Conservation (phyloP, 768 basidiomycete genomes). For the Coprinopsis sp. region DNA sequence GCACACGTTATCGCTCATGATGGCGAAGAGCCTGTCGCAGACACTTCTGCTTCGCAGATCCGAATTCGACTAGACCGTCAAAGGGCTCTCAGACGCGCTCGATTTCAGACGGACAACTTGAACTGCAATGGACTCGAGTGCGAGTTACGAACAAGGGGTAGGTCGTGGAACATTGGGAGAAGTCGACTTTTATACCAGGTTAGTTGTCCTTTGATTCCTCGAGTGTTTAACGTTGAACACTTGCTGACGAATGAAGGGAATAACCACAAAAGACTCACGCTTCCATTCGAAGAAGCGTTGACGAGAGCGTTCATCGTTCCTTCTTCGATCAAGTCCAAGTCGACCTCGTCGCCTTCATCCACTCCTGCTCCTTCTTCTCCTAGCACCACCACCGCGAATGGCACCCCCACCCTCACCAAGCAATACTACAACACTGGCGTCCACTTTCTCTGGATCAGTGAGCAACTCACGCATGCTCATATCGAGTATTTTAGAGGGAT, state of each 20-base stretch:
- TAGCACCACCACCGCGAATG: conserved; percentile 10
- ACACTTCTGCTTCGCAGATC: conserved; percentile 33
- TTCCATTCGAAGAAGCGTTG: conserved; percentile 88
- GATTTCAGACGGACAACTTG: conserved; percentile 92
- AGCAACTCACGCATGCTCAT: conserved; percentile 90
- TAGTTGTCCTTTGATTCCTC: conserved; percentile 11
- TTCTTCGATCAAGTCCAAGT: too few species aligned
- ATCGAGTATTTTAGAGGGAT: conserved; percentile 94
- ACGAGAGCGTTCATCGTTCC: conserved; percentile 63
- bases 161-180: conserved; percentile 71
- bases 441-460: conserved; percentile 97
- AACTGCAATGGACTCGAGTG: conserved; percentile 57
- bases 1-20: conserved; percentile 3
- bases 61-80: conserved; percentile 84
- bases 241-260: too few species aligned
- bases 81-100: conserved; percentile 82
- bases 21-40: neutral
- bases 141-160: conserved; percentile 68
- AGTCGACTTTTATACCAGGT: conserved; percentile 94
- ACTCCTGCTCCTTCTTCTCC: too few species aligned
- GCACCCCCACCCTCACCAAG: conserved; percentile 15
- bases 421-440: conserved; percentile 87
- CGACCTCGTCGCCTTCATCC: too few species aligned
- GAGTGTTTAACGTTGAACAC: too few species aligned
- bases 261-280: conserved; percentile 93